phyloP scores from a whole-genome alignment of 352 stramenopile species.

The Pythium angustatum region DNA sequence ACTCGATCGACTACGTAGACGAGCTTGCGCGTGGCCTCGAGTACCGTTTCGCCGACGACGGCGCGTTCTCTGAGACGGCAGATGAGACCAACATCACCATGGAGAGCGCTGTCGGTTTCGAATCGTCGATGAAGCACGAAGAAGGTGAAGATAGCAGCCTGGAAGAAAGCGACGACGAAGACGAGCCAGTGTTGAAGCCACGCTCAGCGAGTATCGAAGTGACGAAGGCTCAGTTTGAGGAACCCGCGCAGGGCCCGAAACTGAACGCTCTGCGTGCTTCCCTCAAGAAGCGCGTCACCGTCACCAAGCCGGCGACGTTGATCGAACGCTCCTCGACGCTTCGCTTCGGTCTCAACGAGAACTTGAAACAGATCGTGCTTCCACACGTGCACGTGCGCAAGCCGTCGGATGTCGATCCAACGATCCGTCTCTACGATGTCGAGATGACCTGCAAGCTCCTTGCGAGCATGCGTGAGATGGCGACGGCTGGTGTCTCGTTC shows the following conservation, averaged over 20 bases:
- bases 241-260: constrained; percentile 52
- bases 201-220: constrained; percentile 7
- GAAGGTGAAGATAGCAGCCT: constrained; percentile 42
- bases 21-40: constrained; percentile 48
- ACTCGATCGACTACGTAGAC: constrained; percentile 53
- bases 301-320: constrained; percentile 32
- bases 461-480: constrained; percentile 85
- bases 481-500: constrained; percentile 82
- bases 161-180: constrained; percentile 51
- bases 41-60: constrained; percentile 31
- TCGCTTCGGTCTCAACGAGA: constrained; percentile 55
- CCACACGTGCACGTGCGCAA: constrained; percentile 81
- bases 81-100: constrained; percentile 34
- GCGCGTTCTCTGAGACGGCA: constrained; percentile 26
- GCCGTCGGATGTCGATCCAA: constrained; percentile 69
- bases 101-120: constrained; percentile 53
- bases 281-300: constrained; percentile 39
- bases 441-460: constrained; percentile 78
- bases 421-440: constrained; percentile 80
- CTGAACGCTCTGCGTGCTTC: constrained; percentile 58
- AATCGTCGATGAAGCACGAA: constrained; percentile 55
- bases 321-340: constrained; percentile 51
- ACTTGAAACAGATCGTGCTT: constrained; percentile 65
- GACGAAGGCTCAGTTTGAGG: constrained; percentile 21
- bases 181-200: constrained; percentile 29